Conservation (phyloP, 2,329 filamentous ascomycete species). For the Exutisphaerella laricina region DNA sequence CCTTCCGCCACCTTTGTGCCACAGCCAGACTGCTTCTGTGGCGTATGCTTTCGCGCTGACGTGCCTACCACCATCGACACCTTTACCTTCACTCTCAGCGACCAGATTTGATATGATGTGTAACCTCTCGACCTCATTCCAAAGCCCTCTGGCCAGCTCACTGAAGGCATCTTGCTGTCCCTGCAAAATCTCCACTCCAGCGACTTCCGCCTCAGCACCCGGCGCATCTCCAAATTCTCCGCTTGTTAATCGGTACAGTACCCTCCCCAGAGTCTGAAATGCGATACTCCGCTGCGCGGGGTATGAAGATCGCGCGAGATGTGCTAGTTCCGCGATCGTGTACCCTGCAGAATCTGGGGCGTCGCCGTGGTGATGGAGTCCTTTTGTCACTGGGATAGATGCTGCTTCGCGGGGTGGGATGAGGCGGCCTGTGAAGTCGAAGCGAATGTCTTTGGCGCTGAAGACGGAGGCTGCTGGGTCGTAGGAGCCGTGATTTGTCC, state of each 20-base stretch:
- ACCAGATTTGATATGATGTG: constrained; percentile 70
- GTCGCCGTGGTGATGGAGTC: constrained; percentile 88
- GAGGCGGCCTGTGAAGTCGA: constrained; percentile 77
- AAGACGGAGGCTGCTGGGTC: constrained; percentile 69
- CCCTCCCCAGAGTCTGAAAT: constrained; percentile 81
- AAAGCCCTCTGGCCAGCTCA: constrained; percentile 66
- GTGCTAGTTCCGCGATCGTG: constrained; percentile 78
- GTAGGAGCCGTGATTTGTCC: constrained; percentile 61
- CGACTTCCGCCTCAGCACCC: constrained; percentile 26
- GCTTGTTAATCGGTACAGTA: constrained; percentile 74
- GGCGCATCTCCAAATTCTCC: constrained; percentile 60
- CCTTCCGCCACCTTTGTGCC: constrained; percentile 64
- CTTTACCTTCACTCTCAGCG: constrained; percentile 62
- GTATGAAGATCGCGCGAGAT: constrained; percentile 73
- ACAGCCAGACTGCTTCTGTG: constrained; percentile 83
- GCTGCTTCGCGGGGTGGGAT: constrained; percentile 71
- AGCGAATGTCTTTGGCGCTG: constrained; percentile 73
- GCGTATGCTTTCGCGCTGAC: constrained; percentile 78
- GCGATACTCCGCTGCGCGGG: constrained; percentile 85
- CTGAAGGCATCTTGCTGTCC: constrained; percentile 42
- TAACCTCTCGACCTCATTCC: constrained; percentile 71
- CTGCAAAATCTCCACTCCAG: constrained; percentile 5
- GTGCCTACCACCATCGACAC: constrained; percentile 56
- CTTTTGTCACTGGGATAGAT: constrained; percentile 67
- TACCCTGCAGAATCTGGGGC: constrained; percentile 93